phyloP scores from a whole-genome alignment of 2,329 filamentous ascomycete species.

The Hymenoscyphus occultus region DNA sequence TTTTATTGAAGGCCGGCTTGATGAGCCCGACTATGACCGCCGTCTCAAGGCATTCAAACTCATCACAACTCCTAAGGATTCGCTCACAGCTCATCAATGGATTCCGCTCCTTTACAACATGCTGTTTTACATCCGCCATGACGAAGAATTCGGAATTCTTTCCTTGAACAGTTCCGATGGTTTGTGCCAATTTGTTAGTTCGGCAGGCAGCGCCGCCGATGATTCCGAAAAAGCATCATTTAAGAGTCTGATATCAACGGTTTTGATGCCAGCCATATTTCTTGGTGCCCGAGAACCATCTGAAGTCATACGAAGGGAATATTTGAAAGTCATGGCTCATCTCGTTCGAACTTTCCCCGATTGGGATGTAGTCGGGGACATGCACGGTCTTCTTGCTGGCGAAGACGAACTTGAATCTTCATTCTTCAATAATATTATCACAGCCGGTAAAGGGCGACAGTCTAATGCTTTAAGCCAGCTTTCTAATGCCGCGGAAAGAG shows the following conservation, averaged over 20 bases:
- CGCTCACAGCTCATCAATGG: slow-evolving; percentile 74
- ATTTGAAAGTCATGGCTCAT: slow-evolving; percentile 74
- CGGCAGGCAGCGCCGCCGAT: slow-evolving; percentile 47
- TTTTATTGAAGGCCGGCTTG: slow-evolving; percentile 66
- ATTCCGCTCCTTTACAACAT: slow-evolving; percentile 84
- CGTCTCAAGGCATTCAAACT: slow-evolving; percentile 72
- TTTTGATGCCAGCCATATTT: slow-evolving; percentile 74
- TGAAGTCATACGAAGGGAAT: slow-evolving; percentile 81
- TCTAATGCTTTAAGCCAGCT: slow-evolving; percentile 79
- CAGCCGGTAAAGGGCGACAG: slow-evolving; percentile 83
- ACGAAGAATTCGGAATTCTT: slow-evolving; percentile 84
- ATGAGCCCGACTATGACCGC: slow-evolving; percentile 84
- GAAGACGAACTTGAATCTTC: slow-evolving; percentile 59
- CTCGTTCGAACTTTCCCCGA: slow-evolving; percentile 68
- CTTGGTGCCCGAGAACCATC: slow-evolving; percentile 73
- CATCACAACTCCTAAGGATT: slow-evolving; percentile 63
- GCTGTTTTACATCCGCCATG: slow-evolving; percentile 79
- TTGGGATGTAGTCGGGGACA: slow-evolving; percentile 70
- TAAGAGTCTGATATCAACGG: slow-evolving; percentile 55
- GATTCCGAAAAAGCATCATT: slow-evolving; percentile 47
- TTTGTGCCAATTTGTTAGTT: slow-evolving; percentile 73
- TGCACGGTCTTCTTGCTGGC: slow-evolving; percentile 65
- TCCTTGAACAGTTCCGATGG: slow-evolving; percentile 76
- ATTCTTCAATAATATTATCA: slow-evolving; percentile 91
- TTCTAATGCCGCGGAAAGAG: slow-evolving; percentile 61